Base-by-base conservation (phyloP, 106 monocot genomes). In the Dactylorhiza incarnata region DNA sequence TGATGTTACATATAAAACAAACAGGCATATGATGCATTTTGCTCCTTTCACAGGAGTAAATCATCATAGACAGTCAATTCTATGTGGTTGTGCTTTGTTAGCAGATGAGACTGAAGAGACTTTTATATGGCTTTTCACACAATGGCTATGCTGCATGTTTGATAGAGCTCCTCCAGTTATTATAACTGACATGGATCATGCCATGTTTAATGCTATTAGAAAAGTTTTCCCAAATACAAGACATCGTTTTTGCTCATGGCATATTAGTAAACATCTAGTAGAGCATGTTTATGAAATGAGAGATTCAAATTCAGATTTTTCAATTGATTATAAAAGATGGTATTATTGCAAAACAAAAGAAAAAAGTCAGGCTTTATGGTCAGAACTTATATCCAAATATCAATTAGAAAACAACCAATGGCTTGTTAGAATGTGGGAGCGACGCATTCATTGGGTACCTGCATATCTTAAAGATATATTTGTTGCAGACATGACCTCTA, bases 401-500 rank as follows among this genome's bases (percentile, higher is more conserved):
- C n/a, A n/a, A n/a, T n/a, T n/a, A n/a, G n/a, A n/a, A n/a, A 58
- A 59, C 37, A 20, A 75, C 17, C 23, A 26, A 20, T 43, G 58
- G 11, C 48, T n/a, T n/a, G n/a, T n/a, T n/a, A n/a, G n/a, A n/a
- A 26, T n/a, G n/a, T n/a, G n/a, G n/a, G n/a, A n/a, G n/a, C n/a
- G n/a, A n/a, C n/a, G n/a, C n/a, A n/a, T n/a, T 24, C 6, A 74
- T 29, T 75, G 75, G 75, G 43, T 75, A 5, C 51, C 20, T 44
- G 10, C 14, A 9, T 75, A 55, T 52, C 23, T 58, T 9, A 58
- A 43, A 4, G 58, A 75, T 44, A 52, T 43, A 17, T 75, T 75
- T 45, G 56, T 75, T 75, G 82, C 85, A 8, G 85, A 72, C 10
- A 71, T 82, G 72, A 74, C 67, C 16, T 19, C 78, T 11, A 71